Base-by-base conservation (phyloP, 148 eudicot genomes). In the Vaccinium myrtillus region DNA sequence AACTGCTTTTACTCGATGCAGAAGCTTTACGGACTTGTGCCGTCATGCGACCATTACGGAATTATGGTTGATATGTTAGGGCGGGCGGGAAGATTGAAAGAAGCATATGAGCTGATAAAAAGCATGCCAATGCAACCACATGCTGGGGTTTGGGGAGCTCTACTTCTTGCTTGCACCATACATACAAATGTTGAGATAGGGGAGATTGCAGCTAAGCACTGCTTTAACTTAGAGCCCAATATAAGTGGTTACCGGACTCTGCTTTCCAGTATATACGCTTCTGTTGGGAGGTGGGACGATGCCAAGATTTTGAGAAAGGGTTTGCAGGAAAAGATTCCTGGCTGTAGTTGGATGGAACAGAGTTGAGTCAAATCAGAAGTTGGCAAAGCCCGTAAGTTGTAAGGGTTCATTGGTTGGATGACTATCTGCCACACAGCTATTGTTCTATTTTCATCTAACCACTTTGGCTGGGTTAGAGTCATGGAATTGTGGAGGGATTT, bases 61-160 rank as follows among this genome's bases (percentile, higher is more conserved):
- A 91, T 95, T 56, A 89, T 95, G 92, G 98, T 95, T 78, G 98
- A 94, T 51, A 90, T 94, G 61, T 59, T 95, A 70, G 96, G 98
- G n/a, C 86, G 92, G 84, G 91, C 93, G 23, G 98, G 98, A 25
- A 86, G 92, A 79, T 83, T 95, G 85, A 84, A 91, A 15, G 98
- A 91, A 81, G 98, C 98, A 58, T 89, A 94, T 76, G 88, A 89
- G 43, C 87, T 95, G 75, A 92, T 95, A 75, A 90, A 92, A 87
- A 87, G 89, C 83, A 95, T 95, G 98, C 94, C 96, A 14, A 87
- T 92, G 86, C 82, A 87, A 56, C 98, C 98, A 27, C 94, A 93
- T 89, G 89, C 94, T 48, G 96, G 98, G 54, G 96, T 95, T 63
- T 94, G 98, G 98, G 98, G 98, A 69, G 98, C 98, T 23, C 87